These are phyloP conservation scores for Chaetomium fimeti DNA, from an alignment of 495 filamentous ascomycete genomes.

Conservation along the genomic window DNA sequence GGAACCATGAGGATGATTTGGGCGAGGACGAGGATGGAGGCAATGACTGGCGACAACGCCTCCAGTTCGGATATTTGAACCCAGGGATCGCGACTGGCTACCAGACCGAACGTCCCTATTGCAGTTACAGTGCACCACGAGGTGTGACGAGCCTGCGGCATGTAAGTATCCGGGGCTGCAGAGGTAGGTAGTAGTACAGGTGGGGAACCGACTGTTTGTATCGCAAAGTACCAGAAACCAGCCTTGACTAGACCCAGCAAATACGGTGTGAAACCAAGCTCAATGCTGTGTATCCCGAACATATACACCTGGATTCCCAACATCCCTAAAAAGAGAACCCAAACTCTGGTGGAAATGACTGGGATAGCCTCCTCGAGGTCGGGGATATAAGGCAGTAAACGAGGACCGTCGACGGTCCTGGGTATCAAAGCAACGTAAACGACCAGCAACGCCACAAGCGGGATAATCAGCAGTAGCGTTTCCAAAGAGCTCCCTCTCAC, in stretches of 20 bases:
- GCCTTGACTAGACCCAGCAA: slow-evolving; percentile 28
- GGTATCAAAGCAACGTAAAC: slow-evolving; percentile 9
- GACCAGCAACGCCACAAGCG: neutral
- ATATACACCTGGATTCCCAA: neutral
- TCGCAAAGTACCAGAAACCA: slow-evolving; percentile 32
- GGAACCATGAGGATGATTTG: slow-evolving; percentile 32
- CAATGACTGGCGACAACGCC: slow-evolving; percentile 18
- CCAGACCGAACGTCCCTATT: slow-evolving; percentile 31
- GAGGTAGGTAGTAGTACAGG: neutral
- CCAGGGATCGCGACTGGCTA: slow-evolving; percentile 29
- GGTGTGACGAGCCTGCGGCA: neutral
- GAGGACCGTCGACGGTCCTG: neutral
- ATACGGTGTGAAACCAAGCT: neutral
- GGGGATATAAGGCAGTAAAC: neutral
- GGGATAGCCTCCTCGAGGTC: slow-evolving; percentile 2
- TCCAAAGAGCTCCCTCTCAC: neutral
- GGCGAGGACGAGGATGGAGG: slow-evolving; percentile 26
- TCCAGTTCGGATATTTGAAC: slow-evolving; percentile 23
- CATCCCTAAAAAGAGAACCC: neutral
- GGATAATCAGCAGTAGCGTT: neutral
- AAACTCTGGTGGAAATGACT: neutral
- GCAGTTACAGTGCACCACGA: slow-evolving; percentile 30
- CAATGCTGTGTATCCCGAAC: slow-evolving; percentile 5
- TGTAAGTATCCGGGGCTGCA: neutral
- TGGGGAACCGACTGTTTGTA: slow-evolving; percentile 29